A percentile compares a stretch with the other conserved stretches of the same genome.
Conservation (phyloP, 1,284 basidiomycete species). For the Rhodotorula glutinis region DNA sequence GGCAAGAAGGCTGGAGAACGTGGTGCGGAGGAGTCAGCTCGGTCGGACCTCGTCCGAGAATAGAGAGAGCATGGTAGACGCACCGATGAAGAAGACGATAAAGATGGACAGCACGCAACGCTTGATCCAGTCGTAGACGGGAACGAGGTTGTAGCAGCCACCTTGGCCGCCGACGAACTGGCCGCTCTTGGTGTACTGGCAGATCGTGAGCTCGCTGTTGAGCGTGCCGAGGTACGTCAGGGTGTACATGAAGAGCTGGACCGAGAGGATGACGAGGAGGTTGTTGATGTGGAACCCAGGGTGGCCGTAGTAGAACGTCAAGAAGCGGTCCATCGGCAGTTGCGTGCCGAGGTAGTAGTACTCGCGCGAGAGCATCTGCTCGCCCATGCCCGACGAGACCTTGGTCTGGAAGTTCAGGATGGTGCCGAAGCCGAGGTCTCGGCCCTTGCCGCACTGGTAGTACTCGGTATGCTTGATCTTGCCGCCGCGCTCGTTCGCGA, state of each 20-base stretch:
- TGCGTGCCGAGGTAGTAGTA: conserved; percentile 99
- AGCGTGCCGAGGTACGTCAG: conserved; percentile 90
- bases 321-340: conserved; percentile 93
- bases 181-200: conserved; percentile 67
- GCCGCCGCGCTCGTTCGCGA: conserved; percentile 91
- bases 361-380: conserved; percentile 98
- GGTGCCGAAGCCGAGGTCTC: conserved; percentile 97
- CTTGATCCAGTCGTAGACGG: conserved; percentile 88
- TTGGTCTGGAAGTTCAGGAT: conserved; percentile 99
- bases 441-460: conserved; percentile 95
- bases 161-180: conserved; percentile 67
- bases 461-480: conserved; percentile 99
- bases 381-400: conserved; percentile 99
- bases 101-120: conserved; percentile 94
- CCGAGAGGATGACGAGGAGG: conserved; percentile 91
- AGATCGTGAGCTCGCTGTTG: conserved; percentile 72
- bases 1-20: conserved; percentile 41
- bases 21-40: background rate
- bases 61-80: conserved; percentile 1
- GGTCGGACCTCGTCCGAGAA: background rate
- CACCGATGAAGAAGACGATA: conserved; percentile 83
- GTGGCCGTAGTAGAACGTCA: conserved; percentile 99
- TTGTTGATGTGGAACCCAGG: conserved; percentile 99
- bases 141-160: conserved; percentile 88
- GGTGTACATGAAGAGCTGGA: conserved; percentile 78